A percentile compares a stretch with the other conserved stretches of the same genome.
These are phyloP conservation scores for Babjeviella inositovora DNA, from an alignment of 805 yeast species.

Conservation along the genomic window DNA sequence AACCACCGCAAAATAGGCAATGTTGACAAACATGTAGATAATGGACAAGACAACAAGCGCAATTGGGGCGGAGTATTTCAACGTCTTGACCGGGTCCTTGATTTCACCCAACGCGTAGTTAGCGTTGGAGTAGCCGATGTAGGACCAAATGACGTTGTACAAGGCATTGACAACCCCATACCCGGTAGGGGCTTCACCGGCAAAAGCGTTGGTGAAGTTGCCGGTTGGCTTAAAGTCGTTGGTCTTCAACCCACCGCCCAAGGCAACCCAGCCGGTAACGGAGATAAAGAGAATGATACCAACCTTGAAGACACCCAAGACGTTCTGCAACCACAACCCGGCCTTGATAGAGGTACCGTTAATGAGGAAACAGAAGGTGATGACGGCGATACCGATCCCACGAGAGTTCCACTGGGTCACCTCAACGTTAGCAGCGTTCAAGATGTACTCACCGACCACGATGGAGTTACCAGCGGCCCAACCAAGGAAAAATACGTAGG, in stretches of 20 bases:
- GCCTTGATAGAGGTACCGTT: constrained; percentile 45
- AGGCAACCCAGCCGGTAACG: constrained; percentile 72
- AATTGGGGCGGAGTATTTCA: constrained; percentile 59
- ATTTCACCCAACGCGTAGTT: constrained; percentile 74
- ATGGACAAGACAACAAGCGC: constrained; percentile 47
- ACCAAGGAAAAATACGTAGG: constrained; percentile 61
- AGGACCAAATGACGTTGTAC: constrained; percentile 76
- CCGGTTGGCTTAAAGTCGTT: constrained; percentile 30
- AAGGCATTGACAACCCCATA: constrained; percentile 59
- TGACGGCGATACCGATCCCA: constrained; percentile 61
- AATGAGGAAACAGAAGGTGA: constrained; percentile 52
- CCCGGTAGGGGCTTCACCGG: constrained; percentile 40
- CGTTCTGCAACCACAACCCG: constrained; percentile 48
- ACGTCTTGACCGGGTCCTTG: constrained; percentile 54
- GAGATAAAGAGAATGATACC: constrained; percentile 56
- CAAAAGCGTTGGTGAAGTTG: constrained; percentile 43
- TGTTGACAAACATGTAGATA: constrained; percentile 59
- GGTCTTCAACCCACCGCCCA: constrained; percentile 44
- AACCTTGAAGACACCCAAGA: constrained; percentile 58
- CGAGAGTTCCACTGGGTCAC: constrained; percentile 73
- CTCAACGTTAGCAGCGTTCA: constrained; percentile 65
- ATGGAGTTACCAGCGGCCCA: constrained; percentile 81
- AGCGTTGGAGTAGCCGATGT: constrained; percentile 70
- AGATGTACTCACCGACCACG: constrained; percentile 64
- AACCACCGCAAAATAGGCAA: constrained; percentile 73